Percentiles rank a stretch among this genome's conserved stretches.
These are phyloP conservation scores for Cardamine chenopodiifolia DNA, from an alignment of 345 rosid species.

Conservation along the genomic window DNA sequence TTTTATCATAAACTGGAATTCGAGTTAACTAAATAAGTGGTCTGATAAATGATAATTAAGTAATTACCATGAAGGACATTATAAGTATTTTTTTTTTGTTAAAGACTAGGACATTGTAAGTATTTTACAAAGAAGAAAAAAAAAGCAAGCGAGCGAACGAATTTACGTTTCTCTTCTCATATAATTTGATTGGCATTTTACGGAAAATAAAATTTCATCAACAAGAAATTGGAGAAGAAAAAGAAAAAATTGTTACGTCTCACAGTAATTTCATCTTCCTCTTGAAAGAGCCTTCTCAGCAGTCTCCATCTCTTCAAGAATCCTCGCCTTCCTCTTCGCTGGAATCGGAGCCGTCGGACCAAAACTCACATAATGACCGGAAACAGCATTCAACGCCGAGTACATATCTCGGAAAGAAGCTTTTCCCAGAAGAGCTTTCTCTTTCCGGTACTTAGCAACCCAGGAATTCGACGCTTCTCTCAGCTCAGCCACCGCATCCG, in stretches of 20 bases:
- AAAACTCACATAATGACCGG: constrained; percentile 91
- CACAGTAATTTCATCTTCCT: constrained; percentile 53
- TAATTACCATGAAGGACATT: constrained; percentile 16
- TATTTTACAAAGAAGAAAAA: not conserved
- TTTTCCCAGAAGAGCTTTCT: constrained; percentile 81
- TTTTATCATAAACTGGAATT: not conserved
- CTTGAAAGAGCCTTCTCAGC: constrained; percentile 83
- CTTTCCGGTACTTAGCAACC: constrained; percentile 96
- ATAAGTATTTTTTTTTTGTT: too few relatives aligned
- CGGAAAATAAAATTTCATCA: not conserved
- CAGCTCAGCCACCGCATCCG: constrained; percentile 71
- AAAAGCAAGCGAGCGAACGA: not conserved
- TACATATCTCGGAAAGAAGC: constrained; percentile 82
- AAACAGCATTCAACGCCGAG: constrained; percentile 89
- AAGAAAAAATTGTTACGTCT: constrained; percentile 22
- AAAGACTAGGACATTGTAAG: too few relatives aligned
- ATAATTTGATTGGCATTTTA: constrained; percentile 4
- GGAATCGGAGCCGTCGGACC: constrained; percentile 93
- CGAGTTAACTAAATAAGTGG: not conserved
- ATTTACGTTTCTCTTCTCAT: constrained; percentile 33
- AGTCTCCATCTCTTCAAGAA: constrained; percentile 90
- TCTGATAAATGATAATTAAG: constrained; percentile 12
- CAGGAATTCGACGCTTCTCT: constrained; percentile 79
- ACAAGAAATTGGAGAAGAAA: constrained; percentile 20
- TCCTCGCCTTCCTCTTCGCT: constrained; percentile 77